Conservation (phyloP, 495 filamentous ascomycete genomes). For the Parathielavia hyrcaniae region DNA sequence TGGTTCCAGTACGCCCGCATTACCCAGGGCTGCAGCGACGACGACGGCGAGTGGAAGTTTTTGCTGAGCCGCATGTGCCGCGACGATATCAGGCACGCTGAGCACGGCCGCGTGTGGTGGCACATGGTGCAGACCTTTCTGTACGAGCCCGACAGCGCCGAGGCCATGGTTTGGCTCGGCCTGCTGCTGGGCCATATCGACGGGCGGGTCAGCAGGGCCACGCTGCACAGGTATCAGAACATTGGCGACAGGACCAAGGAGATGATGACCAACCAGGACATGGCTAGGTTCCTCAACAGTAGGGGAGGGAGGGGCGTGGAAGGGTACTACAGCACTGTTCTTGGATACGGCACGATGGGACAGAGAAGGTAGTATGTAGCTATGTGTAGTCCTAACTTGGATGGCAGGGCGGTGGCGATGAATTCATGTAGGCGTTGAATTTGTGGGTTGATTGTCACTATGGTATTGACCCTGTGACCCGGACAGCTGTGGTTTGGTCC, state of each 20-base stretch:
- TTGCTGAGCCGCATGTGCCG: background rate
- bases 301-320: no score
- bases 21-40: background rate
- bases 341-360: no score
- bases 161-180: slow-evolving; percentile 1
- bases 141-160: background rate
- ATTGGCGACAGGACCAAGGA: background rate
- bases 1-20: slow-evolving; percentile 18
- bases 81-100: background rate
- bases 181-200: background rate
- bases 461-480: no score
- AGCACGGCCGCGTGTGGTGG: slow-evolving; percentile 10
- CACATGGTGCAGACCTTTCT: background rate
- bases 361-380: no score
- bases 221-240: background rate
- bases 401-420: no score
- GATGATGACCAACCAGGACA: background rate
- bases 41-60: slow-evolving; percentile 9
- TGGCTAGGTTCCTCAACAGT: no score
- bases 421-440: no score
- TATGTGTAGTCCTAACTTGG: no score
- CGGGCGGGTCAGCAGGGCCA: background rate
- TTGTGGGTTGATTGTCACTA: no score
- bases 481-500: no score
- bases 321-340: no score